Evolutionary conservation across 2,329 filamentous ascomycete species (phyloP).

Genomic region (Fusarium miscanthi): DNA sequence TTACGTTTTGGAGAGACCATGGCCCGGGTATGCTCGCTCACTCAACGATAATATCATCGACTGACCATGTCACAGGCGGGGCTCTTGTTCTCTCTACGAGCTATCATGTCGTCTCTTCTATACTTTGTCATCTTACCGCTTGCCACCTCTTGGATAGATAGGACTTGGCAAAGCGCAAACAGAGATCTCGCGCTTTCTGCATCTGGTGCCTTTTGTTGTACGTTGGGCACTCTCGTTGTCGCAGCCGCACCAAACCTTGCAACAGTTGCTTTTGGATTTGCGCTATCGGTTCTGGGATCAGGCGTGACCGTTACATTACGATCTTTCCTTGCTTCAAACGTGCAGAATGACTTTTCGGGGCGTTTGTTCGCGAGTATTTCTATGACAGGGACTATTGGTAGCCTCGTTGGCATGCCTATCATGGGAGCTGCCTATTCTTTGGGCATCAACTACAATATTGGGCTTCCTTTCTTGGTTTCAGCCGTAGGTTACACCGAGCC

Average conservation of each 20-base stretch:
- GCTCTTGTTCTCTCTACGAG: not conserved
- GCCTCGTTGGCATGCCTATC: not conserved
- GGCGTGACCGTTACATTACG: not conserved
- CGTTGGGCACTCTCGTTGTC: not conserved
- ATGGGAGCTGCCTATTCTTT: constrained; percentile 6
- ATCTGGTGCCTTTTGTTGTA: not conserved
- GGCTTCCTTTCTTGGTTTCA: not conserved
- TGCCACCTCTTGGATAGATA: not conserved
- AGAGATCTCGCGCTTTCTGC: constrained; percentile 3
- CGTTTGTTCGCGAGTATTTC: not conserved
- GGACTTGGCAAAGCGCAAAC: not conserved
- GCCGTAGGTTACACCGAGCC: not conserved
- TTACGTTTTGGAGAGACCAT: not conserved
- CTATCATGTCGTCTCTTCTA: not conserved
- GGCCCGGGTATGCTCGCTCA: not conserved
- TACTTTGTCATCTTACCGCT: not conserved
- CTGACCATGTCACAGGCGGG: not conserved
- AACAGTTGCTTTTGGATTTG: not conserved
- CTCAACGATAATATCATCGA: rapidly evolving
- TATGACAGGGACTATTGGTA: not conserved
- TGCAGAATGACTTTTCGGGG: not conserved
- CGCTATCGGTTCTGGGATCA: not conserved
- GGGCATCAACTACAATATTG: not conserved
- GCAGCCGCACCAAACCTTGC: not conserved
- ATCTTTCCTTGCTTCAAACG: not conserved